Evolutionary conservation across 352 stramenopile species (phyloP).

Genomic region (Phytophthora syringae): DNA sequence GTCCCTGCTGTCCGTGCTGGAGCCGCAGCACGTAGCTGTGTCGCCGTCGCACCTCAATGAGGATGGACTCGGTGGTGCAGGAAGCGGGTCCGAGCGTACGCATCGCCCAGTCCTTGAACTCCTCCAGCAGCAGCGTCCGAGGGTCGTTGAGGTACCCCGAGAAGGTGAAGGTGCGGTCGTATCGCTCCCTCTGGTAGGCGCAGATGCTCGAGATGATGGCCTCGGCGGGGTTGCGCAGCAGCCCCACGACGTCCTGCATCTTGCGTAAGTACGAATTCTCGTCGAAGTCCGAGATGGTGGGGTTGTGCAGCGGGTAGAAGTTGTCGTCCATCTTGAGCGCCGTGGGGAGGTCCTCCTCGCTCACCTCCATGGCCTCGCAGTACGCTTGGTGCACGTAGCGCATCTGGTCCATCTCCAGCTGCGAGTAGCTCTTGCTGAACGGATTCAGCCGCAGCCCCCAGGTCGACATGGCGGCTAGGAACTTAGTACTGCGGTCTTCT

Average conservation of each 20-base stretch:
- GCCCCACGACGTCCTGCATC: slow-evolving; percentile 85
- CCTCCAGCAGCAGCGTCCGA: slow-evolving; percentile 79
- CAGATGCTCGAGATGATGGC: slow-evolving; percentile 89
- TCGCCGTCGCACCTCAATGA: slow-evolving; percentile 75
- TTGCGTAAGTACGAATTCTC: slow-evolving; percentile 90
- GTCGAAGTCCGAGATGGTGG: slow-evolving; percentile 82
- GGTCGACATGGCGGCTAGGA: slow-evolving; percentile 56
- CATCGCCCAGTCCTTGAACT: slow-evolving; percentile 90
- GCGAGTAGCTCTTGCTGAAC: slow-evolving; percentile 85
- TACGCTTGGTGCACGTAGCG: slow-evolving; percentile 87
- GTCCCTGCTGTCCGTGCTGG: slow-evolving; percentile 81
- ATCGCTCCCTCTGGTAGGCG: slow-evolving; percentile 81
- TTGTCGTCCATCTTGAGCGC: slow-evolving; percentile 88
- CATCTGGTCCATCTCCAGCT: slow-evolving; percentile 87
- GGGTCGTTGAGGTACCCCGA: slow-evolving; percentile 87
- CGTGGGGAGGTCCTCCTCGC: slow-evolving; percentile 81
- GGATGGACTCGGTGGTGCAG: slow-evolving; percentile 80
- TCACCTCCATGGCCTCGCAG: slow-evolving; percentile 85
- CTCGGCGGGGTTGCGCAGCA: slow-evolving; percentile 82
- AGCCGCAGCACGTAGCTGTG: slow-evolving; percentile 81
- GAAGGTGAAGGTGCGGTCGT: slow-evolving; percentile 78
- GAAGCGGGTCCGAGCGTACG: slow-evolving; percentile 73
- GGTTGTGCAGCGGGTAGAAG: slow-evolving; percentile 81
- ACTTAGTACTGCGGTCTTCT: not conserved
- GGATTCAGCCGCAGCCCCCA: slow-evolving; percentile 87